Percentiles rank a stretch among this genome's conserved stretches.
phyloP scores from a whole-genome alignment of 345 rosid species.

The Hevea brasiliensis region DNA sequence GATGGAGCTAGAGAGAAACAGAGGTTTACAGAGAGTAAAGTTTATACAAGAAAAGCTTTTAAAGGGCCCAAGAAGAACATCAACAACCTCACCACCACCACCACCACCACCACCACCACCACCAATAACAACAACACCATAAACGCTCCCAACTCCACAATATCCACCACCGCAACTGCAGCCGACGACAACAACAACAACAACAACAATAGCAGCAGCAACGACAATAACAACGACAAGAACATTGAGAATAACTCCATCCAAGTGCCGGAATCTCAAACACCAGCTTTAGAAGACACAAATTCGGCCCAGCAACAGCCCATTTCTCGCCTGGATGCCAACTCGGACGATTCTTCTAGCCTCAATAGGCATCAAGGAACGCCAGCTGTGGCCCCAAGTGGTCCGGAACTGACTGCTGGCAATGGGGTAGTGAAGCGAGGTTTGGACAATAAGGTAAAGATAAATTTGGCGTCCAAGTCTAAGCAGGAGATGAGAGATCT shows the following conservation, averaged over 20 bases:
- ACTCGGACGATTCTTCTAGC: constrained; percentile 42
- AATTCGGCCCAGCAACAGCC: constrained; percentile 36
- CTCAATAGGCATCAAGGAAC: constrained; percentile 33
- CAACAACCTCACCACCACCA: neutral
- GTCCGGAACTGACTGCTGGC: constrained; percentile 28
- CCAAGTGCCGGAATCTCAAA: constrained; percentile 35
- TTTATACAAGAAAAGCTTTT: constrained; percentile 75
- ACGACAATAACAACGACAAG: neutral
- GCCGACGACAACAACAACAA: neutral
- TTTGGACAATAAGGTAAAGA: constrained; percentile 45
- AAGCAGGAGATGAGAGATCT: constrained; percentile 64
- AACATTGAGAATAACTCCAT: constrained; percentile 26
- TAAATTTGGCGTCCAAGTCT: constrained; percentile 52
- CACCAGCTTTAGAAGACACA: constrained; percentile 35
- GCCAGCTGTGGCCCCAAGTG: constrained; percentile 9
- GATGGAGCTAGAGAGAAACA: constrained; percentile 65
- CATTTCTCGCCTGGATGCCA: constrained; percentile 22
- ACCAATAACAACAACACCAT: neutral
- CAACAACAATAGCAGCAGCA: neutral
- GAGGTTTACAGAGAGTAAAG: constrained; percentile 58
- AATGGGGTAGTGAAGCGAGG: constrained; percentile 46
- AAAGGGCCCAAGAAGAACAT: constrained; percentile 46
- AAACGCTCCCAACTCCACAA: neutral
- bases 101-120: constrained; percentile 2
- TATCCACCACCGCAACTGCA: neutral